These are phyloP conservation scores for Pseudogymnoascus sp. DNA, from an alignment of 2,329 filamentous ascomycete species.

Conservation along the genomic window DNA sequence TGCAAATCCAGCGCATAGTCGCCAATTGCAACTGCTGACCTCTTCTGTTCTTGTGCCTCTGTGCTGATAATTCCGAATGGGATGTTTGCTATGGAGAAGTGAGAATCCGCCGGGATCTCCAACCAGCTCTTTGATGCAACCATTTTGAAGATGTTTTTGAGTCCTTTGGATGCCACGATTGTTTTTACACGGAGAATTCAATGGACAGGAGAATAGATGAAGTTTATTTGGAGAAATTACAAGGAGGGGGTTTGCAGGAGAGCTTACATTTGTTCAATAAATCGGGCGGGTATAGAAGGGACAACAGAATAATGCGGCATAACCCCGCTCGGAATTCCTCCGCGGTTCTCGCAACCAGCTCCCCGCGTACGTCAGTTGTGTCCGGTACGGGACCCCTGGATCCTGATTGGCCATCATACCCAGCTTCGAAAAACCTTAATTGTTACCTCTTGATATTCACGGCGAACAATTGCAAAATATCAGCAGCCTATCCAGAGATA, in stretches of 20 bases:
- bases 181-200: not conserved
- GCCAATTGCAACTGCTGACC: conserved; percentile 62
- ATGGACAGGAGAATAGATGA: not conserved
- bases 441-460: not conserved
- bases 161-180: not conserved
- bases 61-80: conserved; percentile 64
- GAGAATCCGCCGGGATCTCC: conserved; percentile 22
- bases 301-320: not conserved
- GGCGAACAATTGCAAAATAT: not conserved
- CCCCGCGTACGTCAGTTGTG: not conserved
- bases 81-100: conserved; percentile 67
- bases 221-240: not conserved
- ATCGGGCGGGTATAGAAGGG: conserved; percentile 5
- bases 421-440: conserved; percentile 7
- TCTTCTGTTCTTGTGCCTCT: conserved; percentile 37
- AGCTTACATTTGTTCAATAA: conserved; percentile 6
- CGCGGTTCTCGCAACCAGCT: not conserved
- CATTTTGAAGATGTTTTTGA: conserved; percentile 20
- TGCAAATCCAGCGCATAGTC: conserved; percentile 60
- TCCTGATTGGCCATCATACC: not conserved
- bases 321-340: conserved; percentile 6
- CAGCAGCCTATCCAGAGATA: not conserved
- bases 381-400: not conserved
- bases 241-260: not conserved
- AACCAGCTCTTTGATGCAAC: conserved; percentile 28